Conservation (phyloP, 2,329 filamentous ascomycete species). For the Aspergillus viridinutans region DNA sequence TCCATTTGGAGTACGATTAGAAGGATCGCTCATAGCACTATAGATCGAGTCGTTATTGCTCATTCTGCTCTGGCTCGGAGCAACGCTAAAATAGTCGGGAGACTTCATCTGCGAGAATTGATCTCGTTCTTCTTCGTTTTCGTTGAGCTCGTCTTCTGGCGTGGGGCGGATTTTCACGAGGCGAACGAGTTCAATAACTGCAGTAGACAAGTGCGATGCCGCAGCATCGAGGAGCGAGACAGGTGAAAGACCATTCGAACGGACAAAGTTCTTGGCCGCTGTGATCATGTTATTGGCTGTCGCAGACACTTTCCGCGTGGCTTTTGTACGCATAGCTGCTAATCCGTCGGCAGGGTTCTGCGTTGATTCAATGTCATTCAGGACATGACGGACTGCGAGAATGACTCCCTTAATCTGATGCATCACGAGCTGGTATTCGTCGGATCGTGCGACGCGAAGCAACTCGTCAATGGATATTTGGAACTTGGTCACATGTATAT, state of each 20-base stretch:
- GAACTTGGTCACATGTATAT: conserved; percentile 90
- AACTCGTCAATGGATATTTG: conserved; percentile 92
- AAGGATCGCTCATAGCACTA: conserved; percentile 67
- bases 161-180: conserved; percentile 78
- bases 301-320: conserved; percentile 79
- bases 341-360: conserved; percentile 54
- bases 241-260: conserved; percentile 77
- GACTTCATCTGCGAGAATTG: conserved; percentile 61
- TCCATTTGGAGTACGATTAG: conserved; percentile 30
- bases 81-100: conserved; percentile 62
- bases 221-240: conserved; percentile 93
- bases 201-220: conserved; percentile 80
- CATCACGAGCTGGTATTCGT: conserved; percentile 70
- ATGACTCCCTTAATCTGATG: conserved; percentile 86
- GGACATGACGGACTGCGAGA: conserved; percentile 75
- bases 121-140: conserved; percentile 70
- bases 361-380: conserved; percentile 66
- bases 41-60: conserved; percentile 71
- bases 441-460: conserved; percentile 68
- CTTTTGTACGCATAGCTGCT: conserved; percentile 59
- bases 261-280: conserved; percentile 84
- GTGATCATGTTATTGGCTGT: conserved; percentile 96
- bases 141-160: conserved; percentile 69
- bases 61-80: conserved; percentile 45
- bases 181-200: conserved; percentile 80